Evolutionary conservation across 208 protist species (phyloP), one percentile per base, ranked within the genome.

Genomic region (Wallacemonas collosoma): DNA sequence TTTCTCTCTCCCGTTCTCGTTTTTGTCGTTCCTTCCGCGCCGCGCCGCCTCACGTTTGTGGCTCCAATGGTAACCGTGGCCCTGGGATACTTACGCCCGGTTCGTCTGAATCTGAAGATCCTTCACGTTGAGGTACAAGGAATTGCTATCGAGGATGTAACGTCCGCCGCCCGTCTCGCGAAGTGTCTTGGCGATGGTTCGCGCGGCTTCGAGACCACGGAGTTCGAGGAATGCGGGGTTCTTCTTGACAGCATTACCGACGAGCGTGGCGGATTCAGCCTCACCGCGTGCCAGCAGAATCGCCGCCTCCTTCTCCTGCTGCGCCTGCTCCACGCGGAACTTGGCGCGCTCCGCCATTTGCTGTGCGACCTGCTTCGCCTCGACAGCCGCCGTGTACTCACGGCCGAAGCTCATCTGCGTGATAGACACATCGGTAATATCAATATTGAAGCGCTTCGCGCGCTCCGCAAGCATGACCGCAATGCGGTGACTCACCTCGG

Each of bases 391-490:
- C 17, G 95, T 98, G 81, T 98, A 99, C 78, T 99, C 96, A 62
- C 94, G 95, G 35, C 95, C 93, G 68, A 99, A 99, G 72, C 90
- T 97, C 87, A 99, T 97, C 76, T 98, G 93, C 2, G 97, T 97
- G 72, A 99, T 99, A 45, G 98, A 98, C 12, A 99, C 98, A 80
- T 99, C 98, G 47, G 98, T 98, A 56, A 99, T 95, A 36, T 98
- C 89, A 74, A 99, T 94, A 78, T 98, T 72, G 81, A 99, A 99
- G 47, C 98, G 97, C 77, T 84, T 86, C 14, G 98, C 96, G 47
- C 99, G 94, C 67, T 98, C 86, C 0, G 81, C 85, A n/a, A 99
- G 85, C 90, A 95, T 93, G 11, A 97, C 68, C 45, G 80, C 91
- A 66, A 99, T 99, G 36, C 91, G 87, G 57, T 88, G 78, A 62